Percentiles rank a stretch among this genome's conserved stretches.
These are phyloP conservation scores for Spinellus fusiger DNA, from an alignment of 192 early-diverging fungal species.

Conservation along the genomic window DNA sequence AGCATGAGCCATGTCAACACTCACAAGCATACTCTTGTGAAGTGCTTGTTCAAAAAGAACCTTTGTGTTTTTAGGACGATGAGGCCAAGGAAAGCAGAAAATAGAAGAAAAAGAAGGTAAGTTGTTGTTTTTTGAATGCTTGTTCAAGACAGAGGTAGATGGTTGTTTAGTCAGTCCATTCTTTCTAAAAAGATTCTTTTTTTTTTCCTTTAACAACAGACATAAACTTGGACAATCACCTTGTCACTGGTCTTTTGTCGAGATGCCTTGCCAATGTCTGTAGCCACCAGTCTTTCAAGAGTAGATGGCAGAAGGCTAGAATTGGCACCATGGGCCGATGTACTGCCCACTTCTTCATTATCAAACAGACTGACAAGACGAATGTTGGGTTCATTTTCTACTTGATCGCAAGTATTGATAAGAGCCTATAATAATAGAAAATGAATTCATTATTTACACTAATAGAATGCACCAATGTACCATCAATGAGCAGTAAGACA, in stretches of 20 bases:
- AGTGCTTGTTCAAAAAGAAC: slow-evolving; percentile 66
- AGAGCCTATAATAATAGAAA: slow-evolving; percentile 10
- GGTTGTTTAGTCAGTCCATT: too few species aligned
- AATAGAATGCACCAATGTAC: slow-evolving; percentile 20
- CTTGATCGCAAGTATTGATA: slow-evolving; percentile 48
- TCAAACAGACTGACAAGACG: slow-evolving; percentile 91
- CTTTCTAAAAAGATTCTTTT: too few species aligned
- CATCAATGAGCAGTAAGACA: slow-evolving; percentile 85
- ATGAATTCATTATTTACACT: not conserved
- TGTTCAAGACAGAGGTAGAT: not conserved
- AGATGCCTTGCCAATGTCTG: slow-evolving; percentile 25
- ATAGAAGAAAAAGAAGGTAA: not conserved
- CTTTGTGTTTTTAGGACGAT: slow-evolving; percentile 2
- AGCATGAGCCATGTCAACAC: slow-evolving; percentile 92
- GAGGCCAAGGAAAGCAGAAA: not conserved
- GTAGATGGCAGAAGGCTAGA: slow-evolving; percentile 77
- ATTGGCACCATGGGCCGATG: slow-evolving; percentile 88
- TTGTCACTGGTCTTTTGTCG: not conserved
- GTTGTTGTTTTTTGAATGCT: not conserved
- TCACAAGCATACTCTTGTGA: slow-evolving; percentile 80
- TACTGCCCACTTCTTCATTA: slow-evolving; percentile 97
- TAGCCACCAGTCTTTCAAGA: slow-evolving; percentile 56
- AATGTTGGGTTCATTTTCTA: slow-evolving; percentile 65
- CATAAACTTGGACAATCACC: not conserved
- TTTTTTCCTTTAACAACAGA: not conserved